Conservation (phyloP, 73 alveolate species). For the Paramecium octaurelia region DNA sequence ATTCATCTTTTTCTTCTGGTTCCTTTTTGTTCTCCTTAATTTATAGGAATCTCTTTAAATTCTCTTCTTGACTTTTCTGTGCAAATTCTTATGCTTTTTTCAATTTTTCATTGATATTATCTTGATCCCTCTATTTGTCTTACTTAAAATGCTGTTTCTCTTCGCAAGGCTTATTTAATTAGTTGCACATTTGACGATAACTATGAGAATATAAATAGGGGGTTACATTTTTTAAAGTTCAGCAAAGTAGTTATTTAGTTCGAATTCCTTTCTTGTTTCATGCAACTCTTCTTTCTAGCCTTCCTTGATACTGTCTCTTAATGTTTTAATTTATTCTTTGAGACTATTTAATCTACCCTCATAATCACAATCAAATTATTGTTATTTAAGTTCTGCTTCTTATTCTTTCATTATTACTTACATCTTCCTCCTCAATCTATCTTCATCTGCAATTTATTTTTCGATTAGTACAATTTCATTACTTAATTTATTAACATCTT, state of each 20-base stretch:
- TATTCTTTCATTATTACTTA: not conserved
- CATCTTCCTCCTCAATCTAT: not conserved
- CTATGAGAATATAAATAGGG: not conserved
- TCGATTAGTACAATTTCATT: not conserved
- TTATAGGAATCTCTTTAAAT: not conserved
- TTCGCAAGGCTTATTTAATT: not conserved
- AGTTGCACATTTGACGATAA: not conserved
- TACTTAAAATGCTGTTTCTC: not conserved
- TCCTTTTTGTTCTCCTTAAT: not conserved
- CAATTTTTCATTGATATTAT: not conserved
- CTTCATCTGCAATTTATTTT: not conserved
- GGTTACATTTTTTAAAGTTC: not conserved
- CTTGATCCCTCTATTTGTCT: not conserved
- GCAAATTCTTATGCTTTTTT: not conserved
- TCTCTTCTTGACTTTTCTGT: not conserved
- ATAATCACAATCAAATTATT: not conserved
- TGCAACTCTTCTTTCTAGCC: not conserved
- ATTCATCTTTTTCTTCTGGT: not conserved
- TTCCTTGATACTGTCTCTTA: not conserved
- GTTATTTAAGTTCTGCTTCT: not conserved
- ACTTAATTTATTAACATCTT: not conserved
- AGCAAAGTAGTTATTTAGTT: not conserved
- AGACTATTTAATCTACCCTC: not conserved
- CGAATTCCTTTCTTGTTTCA: not conserved
- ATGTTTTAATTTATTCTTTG: not conserved